phyloP scores from a whole-genome alignment of 345 rosid species.

The Eutrema yunnanense region DNA sequence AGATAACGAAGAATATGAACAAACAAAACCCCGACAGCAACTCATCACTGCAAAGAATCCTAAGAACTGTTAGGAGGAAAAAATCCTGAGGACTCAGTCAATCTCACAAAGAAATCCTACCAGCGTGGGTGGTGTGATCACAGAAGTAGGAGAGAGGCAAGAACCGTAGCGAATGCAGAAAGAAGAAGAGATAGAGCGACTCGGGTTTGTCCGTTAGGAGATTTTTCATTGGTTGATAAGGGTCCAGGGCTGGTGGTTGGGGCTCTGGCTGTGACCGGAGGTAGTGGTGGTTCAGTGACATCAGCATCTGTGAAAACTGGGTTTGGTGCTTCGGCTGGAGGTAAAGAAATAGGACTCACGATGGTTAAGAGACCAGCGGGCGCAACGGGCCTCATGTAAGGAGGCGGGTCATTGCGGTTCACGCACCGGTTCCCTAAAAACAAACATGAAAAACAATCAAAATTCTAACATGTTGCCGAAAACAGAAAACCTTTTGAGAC shows the following conservation, averaged over 20 bases:
- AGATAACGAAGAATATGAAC: slow-evolving; percentile 16
- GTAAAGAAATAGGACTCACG: slow-evolving; percentile 28
- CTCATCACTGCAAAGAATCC: slow-evolving; percentile 9
- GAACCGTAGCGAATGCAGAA: slow-evolving; percentile 22
- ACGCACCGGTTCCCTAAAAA: slow-evolving; percentile 64
- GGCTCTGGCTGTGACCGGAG: slow-evolving; percentile 24
- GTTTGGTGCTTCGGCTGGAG: slow-evolving; percentile 70
- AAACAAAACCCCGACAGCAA: slow-evolving; percentile 14
- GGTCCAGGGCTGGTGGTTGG: slow-evolving; percentile 21
- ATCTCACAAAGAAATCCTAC: slow-evolving; percentile 9
- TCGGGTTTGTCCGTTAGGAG: slow-evolving; percentile 45
- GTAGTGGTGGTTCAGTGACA: slow-evolving; percentile 60
- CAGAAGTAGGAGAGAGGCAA: slow-evolving; percentile 35
- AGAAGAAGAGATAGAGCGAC: slow-evolving; percentile 32
- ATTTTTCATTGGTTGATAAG: slow-evolving; percentile 25
- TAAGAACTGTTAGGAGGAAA: neutral
- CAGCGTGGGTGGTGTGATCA: slow-evolving; percentile 17
- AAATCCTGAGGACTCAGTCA: neutral
- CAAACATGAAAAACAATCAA: slow-evolving; percentile 2
- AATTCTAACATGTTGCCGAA: neutral
- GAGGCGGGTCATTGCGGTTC: slow-evolving; percentile 24
- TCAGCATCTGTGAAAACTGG: slow-evolving; percentile 52
- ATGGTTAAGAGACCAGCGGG: slow-evolving; percentile 44
- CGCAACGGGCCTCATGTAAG: slow-evolving; percentile 53
- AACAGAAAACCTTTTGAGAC: neutral